Evolutionary conservation across 495 filamentous ascomycete species (phyloP).

Genomic region (Penicillium parvum): DNA sequence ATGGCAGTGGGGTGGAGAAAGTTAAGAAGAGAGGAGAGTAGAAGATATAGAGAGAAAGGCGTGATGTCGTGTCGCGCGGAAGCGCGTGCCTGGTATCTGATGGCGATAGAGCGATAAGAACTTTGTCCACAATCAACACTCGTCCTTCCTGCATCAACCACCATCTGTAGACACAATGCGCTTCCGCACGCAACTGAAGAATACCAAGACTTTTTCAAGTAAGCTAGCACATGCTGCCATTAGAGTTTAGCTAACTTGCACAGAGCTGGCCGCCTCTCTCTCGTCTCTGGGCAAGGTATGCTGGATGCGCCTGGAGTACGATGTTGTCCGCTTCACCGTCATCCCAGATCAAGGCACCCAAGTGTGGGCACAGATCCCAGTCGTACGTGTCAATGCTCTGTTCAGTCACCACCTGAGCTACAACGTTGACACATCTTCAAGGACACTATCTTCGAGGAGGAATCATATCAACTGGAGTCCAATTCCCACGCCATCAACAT

Average conservation of each 20-base stretch:
- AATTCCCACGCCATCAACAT: slow-evolving; percentile 84
- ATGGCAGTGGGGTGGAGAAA: slow-evolving; percentile 1
- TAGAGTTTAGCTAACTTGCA: slow-evolving; percentile 1
- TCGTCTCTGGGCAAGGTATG: slow-evolving; percentile 85
- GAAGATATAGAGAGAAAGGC: background rate
- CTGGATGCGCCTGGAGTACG: slow-evolving; percentile 85
- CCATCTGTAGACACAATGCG: slow-evolving; percentile 53
- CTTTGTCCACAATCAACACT: slow-evolving; percentile 9
- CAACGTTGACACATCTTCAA: slow-evolving; percentile 17
- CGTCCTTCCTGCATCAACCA: slow-evolving; percentile 6
- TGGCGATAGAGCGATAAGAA: slow-evolving; percentile 19
- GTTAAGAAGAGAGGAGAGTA: background rate
- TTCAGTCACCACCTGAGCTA: background rate
- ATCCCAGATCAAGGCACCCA: slow-evolving; percentile 90
- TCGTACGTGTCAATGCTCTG: slow-evolving; percentile 48
- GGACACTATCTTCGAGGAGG: slow-evolving; percentile 81
- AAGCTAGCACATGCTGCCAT: slow-evolving; percentile 17
- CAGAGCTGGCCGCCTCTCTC: slow-evolving; percentile 82
- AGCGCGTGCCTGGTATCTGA: background rate
- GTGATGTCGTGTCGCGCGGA: background rate
- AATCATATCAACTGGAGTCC: slow-evolving; percentile 73
- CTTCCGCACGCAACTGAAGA: slow-evolving; percentile 74
- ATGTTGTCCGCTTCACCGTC: slow-evolving; percentile 87
- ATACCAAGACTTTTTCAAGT: slow-evolving; percentile 84
- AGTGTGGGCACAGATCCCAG: slow-evolving; percentile 72